A percentile compares a stretch with the other conserved stretches of the same genome.
phyloP scores from a whole-genome alignment of 345 rosid genomes.

The Salix purpurea region DNA sequence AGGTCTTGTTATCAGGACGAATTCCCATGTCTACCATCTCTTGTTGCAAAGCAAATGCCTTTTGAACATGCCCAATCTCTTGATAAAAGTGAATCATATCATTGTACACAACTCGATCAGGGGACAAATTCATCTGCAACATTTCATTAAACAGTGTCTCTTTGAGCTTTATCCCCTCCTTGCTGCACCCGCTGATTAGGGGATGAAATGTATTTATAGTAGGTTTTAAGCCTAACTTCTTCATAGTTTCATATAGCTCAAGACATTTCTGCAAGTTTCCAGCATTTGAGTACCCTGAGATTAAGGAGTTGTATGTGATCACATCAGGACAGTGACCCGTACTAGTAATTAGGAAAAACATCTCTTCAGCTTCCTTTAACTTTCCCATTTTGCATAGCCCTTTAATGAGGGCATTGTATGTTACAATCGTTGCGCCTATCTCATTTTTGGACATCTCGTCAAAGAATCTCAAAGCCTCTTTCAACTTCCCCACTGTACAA shows the following conservation, averaged over 20 bases:
- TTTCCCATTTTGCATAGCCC: constrained; percentile 60
- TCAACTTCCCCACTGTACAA: constrained; percentile 47
- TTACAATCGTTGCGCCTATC: constrained; percentile 51
- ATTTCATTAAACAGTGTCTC: constrained; percentile 55
- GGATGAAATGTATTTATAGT: constrained; percentile 54
- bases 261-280: constrained; percentile 56
- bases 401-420: constrained; percentile 66
- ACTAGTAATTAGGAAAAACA: constrained; percentile 44
- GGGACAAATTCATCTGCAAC: constrained; percentile 43
- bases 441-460: constrained; percentile 57
- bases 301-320: constrained; percentile 62
- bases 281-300: constrained; percentile 53
- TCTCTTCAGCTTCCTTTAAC: constrained; percentile 59
- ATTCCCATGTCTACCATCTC: constrained; percentile 57
- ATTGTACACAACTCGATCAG: constrained; percentile 55
- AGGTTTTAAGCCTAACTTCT: constrained; percentile 51
- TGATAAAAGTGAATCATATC: constrained; percentile 49
- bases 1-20: constrained; percentile 52
- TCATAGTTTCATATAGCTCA: constrained; percentile 58
- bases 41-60: constrained; percentile 39
- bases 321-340: constrained; percentile 59
- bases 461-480: constrained; percentile 55
- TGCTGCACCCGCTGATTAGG: constrained; percentile 45
- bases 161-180: constrained; percentile 40
- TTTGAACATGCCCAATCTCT: constrained; percentile 45